phyloP scores from a whole-genome alignment of 1,139 yeast genomes.

The Yarrowia galli region DNA sequence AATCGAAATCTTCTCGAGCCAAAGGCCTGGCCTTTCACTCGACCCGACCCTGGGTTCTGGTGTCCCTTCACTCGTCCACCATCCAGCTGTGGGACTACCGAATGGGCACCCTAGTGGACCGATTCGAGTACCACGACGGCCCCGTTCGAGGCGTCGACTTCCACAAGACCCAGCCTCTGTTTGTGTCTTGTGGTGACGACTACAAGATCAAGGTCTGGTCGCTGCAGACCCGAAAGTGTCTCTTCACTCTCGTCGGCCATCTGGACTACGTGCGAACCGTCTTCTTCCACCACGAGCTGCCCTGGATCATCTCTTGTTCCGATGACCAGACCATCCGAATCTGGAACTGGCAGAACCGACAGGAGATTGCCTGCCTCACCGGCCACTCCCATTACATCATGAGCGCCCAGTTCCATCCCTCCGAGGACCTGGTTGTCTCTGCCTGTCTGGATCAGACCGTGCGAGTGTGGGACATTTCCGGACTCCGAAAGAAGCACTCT shows the following conservation, averaged over 20 bases:
- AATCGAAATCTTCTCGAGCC: constrained; percentile 97
- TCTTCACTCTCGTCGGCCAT: constrained; percentile 88
- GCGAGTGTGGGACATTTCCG: constrained; percentile 98
- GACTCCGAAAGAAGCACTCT: constrained; percentile 92
- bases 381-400: constrained; percentile 99
- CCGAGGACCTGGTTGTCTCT: constrained; percentile 91
- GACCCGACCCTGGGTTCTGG: constrained; percentile 93
- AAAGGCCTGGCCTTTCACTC: constrained; percentile 99
- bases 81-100: constrained; percentile 99
- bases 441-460: constrained; percentile 99
- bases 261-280: constrained; percentile 95
- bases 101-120: constrained; percentile 96
- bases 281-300: constrained; percentile 92
- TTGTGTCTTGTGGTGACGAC: constrained; percentile 98
- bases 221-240: constrained; percentile 84
- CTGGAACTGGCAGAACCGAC: constrained; percentile 99
- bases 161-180: constrained; percentile 97
- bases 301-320: constrained; percentile 95
- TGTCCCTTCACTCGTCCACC: constrained; percentile 91
- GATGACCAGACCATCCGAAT: constrained; percentile 98
- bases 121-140: constrained; percentile 98
- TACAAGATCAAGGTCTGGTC: constrained; percentile 97
- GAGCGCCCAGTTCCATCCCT: constrained; percentile 98
- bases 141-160: constrained; percentile 95
- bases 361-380: constrained; percentile 94